phyloP scores from a whole-genome alignment of 225 moss, liverwort and hornwort genomes.

The Physcomitrellopsis africana region DNA sequence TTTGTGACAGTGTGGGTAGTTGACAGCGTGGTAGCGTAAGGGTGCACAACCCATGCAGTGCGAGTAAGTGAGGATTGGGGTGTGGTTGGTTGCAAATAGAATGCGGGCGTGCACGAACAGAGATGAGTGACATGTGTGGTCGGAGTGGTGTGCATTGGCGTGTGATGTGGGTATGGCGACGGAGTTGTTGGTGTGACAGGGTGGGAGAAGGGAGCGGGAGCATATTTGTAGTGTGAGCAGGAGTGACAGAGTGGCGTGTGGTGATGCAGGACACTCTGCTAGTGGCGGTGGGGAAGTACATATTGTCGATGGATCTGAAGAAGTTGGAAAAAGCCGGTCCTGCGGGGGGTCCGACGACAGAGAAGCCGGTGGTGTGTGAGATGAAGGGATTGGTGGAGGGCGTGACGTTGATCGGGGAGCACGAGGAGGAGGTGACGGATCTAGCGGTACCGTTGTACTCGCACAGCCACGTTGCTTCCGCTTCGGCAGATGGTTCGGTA shows the following conservation, averaged over 20 bases:
- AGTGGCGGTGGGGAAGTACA: conserved; percentile 89
- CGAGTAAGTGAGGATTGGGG: no score
- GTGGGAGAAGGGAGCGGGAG: background rate
- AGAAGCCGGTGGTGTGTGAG: conserved; percentile 63
- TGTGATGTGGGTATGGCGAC: no score
- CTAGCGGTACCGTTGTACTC: conserved; percentile 75
- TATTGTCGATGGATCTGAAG: conserved; percentile 75
- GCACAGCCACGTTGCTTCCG: conserved; percentile 79
- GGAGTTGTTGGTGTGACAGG: background rate
- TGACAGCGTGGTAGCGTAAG: background rate
- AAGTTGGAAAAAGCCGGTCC: conserved; percentile 74
- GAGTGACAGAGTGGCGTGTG: conserved; percentile 12
- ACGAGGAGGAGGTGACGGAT: conserved; percentile 86
- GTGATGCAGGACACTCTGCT: conserved; percentile 78
- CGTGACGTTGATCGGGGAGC: conserved; percentile 77
- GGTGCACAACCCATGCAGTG: background rate
- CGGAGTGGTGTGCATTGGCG: no score
- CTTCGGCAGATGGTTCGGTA: conserved; percentile 78
- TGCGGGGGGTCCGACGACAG: conserved; percentile 68
- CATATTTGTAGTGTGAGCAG: conserved; percentile 1
- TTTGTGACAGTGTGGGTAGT: background rate
- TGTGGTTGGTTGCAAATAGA: no score
- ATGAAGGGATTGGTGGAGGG: conserved; percentile 82
- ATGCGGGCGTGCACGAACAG: no score
- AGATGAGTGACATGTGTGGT: no score